These are phyloP conservation scores for Podila clonocystis DNA, from an alignment of 192 early-diverging fungal genomes.

Conservation along the genomic window DNA sequence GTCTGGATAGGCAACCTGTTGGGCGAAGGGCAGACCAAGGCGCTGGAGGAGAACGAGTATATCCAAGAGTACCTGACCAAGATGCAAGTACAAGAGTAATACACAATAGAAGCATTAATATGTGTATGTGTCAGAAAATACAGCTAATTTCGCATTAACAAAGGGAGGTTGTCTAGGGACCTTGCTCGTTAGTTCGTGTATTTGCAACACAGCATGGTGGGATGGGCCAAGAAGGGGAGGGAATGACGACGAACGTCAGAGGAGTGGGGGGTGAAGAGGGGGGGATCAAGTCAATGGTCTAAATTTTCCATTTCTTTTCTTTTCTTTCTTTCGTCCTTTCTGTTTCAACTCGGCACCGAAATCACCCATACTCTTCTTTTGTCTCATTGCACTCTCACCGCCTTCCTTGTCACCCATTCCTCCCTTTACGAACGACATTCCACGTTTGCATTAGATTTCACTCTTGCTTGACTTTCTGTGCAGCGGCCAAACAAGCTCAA, in stretches of 20 bases:
- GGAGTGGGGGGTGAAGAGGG: too few species aligned
- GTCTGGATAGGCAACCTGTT: slow-evolving; percentile 18
- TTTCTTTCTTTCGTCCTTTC: background rate
- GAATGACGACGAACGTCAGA: too few species aligned
- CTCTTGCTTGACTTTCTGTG: background rate
- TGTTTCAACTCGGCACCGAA: background rate
- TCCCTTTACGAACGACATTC: background rate
- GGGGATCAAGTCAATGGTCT: background rate
- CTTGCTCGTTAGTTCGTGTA: too few species aligned
- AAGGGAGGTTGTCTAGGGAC: too few species aligned
- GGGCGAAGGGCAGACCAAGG: slow-evolving; percentile 25
- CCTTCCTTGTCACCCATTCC: background rate
- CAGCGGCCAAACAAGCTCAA: background rate
- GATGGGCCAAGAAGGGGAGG: too few species aligned
- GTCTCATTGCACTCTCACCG: background rate
- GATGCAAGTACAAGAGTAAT: slow-evolving; percentile 14
- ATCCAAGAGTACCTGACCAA: slow-evolving; percentile 29
- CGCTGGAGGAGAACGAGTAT: slow-evolving; percentile 23
- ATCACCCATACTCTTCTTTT: background rate
- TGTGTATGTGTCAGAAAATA: too few species aligned
- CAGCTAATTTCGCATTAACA: too few species aligned
- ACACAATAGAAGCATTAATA: background rate
- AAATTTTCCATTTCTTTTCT: slow-evolving; percentile 1
- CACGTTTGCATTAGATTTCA: background rate
- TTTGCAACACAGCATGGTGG: too few species aligned